Percentiles rank a stretch among this genome's conserved stretches.
Evolutionary conservation across 768 basidiomycete genomes (phyloP).

Genomic region (Coprinellus micaceus): DNA sequence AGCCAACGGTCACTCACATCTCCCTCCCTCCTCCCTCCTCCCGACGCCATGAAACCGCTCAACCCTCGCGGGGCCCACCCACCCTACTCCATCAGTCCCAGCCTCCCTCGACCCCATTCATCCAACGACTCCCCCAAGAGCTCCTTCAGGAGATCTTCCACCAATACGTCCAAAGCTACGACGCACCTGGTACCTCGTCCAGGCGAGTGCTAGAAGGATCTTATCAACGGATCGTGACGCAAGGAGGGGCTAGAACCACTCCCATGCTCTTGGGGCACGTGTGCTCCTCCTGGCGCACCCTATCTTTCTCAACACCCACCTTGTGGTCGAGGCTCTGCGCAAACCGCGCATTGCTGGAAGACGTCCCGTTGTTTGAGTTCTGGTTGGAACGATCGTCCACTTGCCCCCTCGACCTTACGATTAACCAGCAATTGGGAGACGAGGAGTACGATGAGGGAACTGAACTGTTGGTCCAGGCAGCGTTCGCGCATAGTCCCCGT

Average conservation of each 20-base stretch:
- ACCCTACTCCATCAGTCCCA: no score
- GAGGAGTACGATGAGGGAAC: neutral
- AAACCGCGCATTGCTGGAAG: conserved; percentile 1
- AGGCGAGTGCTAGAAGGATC: neutral
- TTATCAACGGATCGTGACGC: neutral
- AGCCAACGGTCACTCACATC: no score
- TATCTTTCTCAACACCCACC: conserved; percentile 24
- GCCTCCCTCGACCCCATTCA: no score
- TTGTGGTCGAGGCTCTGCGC: conserved; percentile 28
- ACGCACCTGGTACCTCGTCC: no score
- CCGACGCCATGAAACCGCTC: no score
- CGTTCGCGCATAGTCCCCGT: neutral
- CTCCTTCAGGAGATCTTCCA: no score
- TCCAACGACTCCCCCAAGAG: no score
- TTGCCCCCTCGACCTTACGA: neutral
- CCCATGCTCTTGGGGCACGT: conserved; percentile 24
- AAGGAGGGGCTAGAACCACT: neutral
- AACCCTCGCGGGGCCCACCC: no score
- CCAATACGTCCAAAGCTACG: no score
- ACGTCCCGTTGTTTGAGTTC: neutral
- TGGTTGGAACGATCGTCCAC: conserved; percentile 1
- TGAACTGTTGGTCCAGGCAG: neutral
- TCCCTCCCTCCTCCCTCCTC: no score
- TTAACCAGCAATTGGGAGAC: neutral
- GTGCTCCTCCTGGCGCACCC: conserved; percentile 24